phyloP scores from a whole-genome alignment of 2,329 filamentous ascomycete species.

The Arachnomyces sp. region DNA sequence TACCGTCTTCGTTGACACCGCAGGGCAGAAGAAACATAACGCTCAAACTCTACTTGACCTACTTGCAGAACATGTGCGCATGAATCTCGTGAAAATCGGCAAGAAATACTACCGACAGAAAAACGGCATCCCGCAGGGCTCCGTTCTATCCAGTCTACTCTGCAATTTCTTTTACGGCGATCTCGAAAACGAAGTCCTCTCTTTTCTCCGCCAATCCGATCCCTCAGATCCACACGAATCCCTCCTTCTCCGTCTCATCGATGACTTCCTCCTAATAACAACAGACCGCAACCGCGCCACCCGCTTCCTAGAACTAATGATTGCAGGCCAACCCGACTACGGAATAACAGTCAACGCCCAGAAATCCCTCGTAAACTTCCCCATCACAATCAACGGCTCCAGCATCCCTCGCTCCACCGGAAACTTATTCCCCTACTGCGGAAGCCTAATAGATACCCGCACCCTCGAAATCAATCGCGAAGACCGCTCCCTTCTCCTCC shows the following conservation, averaged over 20 bases:
- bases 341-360: conserved; percentile 67
- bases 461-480: conserved; percentile 65
- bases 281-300: conserved; percentile 59
- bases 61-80: conserved; percentile 68
- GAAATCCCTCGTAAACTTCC: conserved; percentile 84
- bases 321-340: conserved; percentile 67
- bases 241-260: conserved; percentile 73
- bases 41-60: conserved; percentile 59
- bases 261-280: conserved; percentile 89
- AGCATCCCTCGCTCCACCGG: conserved; percentile 45
- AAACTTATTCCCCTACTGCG: conserved; percentile 75
- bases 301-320: conserved; percentile 72
- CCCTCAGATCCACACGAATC: conserved; percentile 38
- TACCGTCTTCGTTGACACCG: conserved; percentile 69
- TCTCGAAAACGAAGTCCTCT: conserved; percentile 62
- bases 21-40: conserved; percentile 51
- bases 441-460: conserved; percentile 63
- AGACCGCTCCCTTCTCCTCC: conserved; percentile 44
- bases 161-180: conserved; percentile 97
- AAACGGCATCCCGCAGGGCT: conserved; percentile 86
- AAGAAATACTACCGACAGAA: conserved; percentile 85
- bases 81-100: conserved; percentile 81
- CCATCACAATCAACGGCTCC: conserved; percentile 49
- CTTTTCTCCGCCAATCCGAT: conserved; percentile 51
- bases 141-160: conserved; percentile 73